Conservation (phyloP, 352 stramenopile species). For the Phytophthora ohioensis region DNA sequence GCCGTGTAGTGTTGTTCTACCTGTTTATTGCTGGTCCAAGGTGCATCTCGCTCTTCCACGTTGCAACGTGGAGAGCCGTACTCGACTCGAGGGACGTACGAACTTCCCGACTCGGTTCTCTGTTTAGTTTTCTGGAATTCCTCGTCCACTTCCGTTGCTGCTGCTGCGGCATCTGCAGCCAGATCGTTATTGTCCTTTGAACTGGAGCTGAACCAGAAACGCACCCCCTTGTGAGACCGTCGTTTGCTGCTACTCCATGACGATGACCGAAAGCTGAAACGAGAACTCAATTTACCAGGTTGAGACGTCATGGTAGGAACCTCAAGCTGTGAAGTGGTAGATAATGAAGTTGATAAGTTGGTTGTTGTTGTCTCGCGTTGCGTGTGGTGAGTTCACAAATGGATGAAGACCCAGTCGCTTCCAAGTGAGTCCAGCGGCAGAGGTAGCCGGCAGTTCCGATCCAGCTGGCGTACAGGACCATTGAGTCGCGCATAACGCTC, state of each 20-base stretch:
- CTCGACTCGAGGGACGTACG: conserved; percentile 29
- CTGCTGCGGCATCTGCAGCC: conserved; percentile 14
- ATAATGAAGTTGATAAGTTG: conserved; percentile 16
- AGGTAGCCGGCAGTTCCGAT: conserved; percentile 27
- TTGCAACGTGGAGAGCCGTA: conserved; percentile 13
- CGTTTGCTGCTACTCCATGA: conserved; percentile 27
- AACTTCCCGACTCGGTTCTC: conserved; percentile 3
- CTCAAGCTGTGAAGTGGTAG: background rate
- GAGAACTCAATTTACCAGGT: conserved; percentile 14
- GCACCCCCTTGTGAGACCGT: conserved; percentile 19
- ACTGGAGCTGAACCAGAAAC: conserved; percentile 41
- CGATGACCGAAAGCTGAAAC: conserved; percentile 33
- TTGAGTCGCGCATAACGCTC: conserved; percentile 24
- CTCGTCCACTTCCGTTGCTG: conserved; percentile 22
- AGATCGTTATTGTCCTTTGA: conserved; percentile 14
- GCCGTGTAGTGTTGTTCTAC: conserved; percentile 48
- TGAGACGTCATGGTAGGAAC: conserved; percentile 23
- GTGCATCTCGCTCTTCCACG: conserved; percentile 27
- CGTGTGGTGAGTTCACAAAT: conserved; percentile 31
- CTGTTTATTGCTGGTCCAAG: conserved; percentile 52
- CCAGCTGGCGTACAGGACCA: conserved; percentile 21
- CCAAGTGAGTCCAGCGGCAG: conserved; percentile 13
- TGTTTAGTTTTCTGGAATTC: conserved; percentile 19
- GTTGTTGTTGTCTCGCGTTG: background rate
- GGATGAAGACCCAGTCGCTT: conserved; percentile 4